Evolutionary conservation across 768 basidiomycete genomes (phyloP), one percentile per base, ranked within the genome.

Genomic region (Glaciozyma martinii): DNA sequence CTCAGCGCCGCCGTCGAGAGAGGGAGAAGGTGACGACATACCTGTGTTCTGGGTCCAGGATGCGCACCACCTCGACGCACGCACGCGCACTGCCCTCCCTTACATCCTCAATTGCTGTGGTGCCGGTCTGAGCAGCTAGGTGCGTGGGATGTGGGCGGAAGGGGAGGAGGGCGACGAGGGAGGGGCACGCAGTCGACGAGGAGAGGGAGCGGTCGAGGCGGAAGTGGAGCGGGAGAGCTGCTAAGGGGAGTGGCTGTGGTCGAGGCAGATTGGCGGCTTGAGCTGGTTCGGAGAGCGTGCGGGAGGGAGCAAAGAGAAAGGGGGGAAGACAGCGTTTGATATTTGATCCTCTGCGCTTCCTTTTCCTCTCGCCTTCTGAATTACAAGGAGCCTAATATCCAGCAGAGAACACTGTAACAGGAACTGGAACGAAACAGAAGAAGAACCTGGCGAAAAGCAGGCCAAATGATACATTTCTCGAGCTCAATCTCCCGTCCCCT

Each of bases 31-130:
- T n/a, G 10, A 32, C 0, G 44, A 18, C 66, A 40, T 18, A 68
- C 67, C 60, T 40, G 9, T 21, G 52, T 27, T 62, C 67, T 1
- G 67, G 67, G 27, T 68, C 67, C 29, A 68, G 43, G 23, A 59
- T 59, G 1, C 67, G 5, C 3, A 59, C 15, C 18, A 68, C 37
- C 29, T 49, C 52, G 2, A 68, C 43, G 2, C 58, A 23, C 1
- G 47, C 56, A 3, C 9, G 15, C 1, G 13, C 23, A 1, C 5
- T 44, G 2, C 50, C 50, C 13, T 52, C 27, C 50, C 50, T 52
- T 15, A 52, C 27, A 52, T 52, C 50, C 50, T 52, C 21, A 3
- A 6, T 52, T 16, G 49, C 3, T 15, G 5, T 15, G 46, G 46
- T 25, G 10, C 50, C 7, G 25, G 16, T 42, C 9, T 12, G 62